Evolutionary conservation across 805 yeast genomes (phyloP).

Genomic region (Pichia phayaonensis): DNA sequence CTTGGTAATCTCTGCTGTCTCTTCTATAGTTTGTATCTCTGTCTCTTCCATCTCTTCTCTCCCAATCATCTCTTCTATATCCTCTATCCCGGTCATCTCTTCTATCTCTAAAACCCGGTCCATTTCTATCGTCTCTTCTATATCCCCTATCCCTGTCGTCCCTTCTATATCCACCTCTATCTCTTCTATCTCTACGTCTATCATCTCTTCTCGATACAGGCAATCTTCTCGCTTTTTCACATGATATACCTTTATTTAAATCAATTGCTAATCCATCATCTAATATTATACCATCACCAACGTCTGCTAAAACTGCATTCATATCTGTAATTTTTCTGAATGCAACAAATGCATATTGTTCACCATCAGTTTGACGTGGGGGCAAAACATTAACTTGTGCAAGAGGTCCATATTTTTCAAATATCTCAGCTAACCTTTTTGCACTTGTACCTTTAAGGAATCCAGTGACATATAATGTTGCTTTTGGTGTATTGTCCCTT

Average conservation of each 20-base stretch:
- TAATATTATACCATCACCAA: constrained; percentile 29
- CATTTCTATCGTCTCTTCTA: constrained; percentile 10
- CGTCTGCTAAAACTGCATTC: constrained; percentile 41
- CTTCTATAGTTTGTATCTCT: constrained; percentile 5
- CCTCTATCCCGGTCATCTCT: constrained; percentile 12
- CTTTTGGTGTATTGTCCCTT: constrained; percentile 12
- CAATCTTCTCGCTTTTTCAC: constrained; percentile 50
- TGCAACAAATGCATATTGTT: constrained; percentile 59
- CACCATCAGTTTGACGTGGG: constrained; percentile 50
- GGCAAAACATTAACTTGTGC: constrained; percentile 58
- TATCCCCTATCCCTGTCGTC: constrained; percentile 5
- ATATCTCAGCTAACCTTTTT: constrained; percentile 49
- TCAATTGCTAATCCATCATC: constrained; percentile 33
- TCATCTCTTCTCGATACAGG: constrained; percentile 28
- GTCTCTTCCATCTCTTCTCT: constrained; percentile 7
- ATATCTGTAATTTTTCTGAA: constrained; percentile 45
- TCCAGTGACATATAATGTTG: constrained; percentile 28
- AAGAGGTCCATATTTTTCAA: constrained; percentile 53
- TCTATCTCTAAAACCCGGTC: constrained; percentile 7
- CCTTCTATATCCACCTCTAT: constrained; percentile 9
- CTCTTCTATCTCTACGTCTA: constrained; percentile 7
- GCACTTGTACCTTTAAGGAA: constrained; percentile 48
- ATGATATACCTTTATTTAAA: constrained; percentile 34
- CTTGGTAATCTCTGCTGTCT: background rate
- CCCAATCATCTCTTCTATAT: background rate